Evolutionary conservation across 2,329 filamentous ascomycete genomes (phyloP).

Genomic region (Pezicula carpinea): DNA sequence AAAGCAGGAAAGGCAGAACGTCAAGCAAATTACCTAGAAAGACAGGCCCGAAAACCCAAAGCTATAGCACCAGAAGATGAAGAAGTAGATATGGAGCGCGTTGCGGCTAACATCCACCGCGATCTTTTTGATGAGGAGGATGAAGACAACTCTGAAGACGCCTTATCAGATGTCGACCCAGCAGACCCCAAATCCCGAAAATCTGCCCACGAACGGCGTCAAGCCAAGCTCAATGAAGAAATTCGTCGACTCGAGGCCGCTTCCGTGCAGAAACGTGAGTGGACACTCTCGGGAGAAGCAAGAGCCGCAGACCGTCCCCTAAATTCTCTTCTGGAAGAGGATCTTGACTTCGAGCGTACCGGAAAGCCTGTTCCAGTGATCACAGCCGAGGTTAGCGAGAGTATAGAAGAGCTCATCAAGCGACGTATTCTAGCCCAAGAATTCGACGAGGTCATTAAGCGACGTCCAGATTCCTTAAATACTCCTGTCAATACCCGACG

Average conservation of each 20-base stretch:
- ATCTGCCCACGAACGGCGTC: slow-evolving; percentile 81
- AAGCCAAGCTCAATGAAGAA: slow-evolving; percentile 81
- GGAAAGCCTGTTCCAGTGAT: slow-evolving; percentile 95
- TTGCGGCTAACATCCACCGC: slow-evolving; percentile 81
- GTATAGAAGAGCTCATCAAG: slow-evolving; percentile 92
- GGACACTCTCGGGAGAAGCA: slow-evolving; percentile 87
- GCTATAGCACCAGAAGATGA: slow-evolving; percentile 39
- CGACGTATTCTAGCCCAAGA: slow-evolving; percentile 82
- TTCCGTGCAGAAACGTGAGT: slow-evolving; percentile 84
- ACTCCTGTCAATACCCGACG: slow-evolving; percentile 58
- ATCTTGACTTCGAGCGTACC: slow-evolving; percentile 90
- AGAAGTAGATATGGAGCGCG: slow-evolving; percentile 69
- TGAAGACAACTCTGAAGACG: slow-evolving; percentile 58
- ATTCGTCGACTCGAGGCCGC: slow-evolving; percentile 88
- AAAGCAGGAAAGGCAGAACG: slow-evolving; percentile 55
- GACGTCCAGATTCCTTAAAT: slow-evolving; percentile 70
- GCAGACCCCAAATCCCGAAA: slow-evolving; percentile 67
- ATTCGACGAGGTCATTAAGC: slow-evolving; percentile 85
- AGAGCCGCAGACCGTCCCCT: slow-evolving; percentile 74
- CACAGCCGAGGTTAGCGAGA: slow-evolving; percentile 84
- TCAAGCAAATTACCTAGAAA: slow-evolving; percentile 34
- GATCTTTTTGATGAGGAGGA: slow-evolving; percentile 85
- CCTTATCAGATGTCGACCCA: slow-evolving; percentile 60
- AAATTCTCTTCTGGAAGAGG: slow-evolving; percentile 91
- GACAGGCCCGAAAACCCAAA: slow-evolving; percentile 35